Evolutionary conservation across 2,329 filamentous ascomycete genomes (phyloP).

Genomic region (Exophiala sp.): DNA sequence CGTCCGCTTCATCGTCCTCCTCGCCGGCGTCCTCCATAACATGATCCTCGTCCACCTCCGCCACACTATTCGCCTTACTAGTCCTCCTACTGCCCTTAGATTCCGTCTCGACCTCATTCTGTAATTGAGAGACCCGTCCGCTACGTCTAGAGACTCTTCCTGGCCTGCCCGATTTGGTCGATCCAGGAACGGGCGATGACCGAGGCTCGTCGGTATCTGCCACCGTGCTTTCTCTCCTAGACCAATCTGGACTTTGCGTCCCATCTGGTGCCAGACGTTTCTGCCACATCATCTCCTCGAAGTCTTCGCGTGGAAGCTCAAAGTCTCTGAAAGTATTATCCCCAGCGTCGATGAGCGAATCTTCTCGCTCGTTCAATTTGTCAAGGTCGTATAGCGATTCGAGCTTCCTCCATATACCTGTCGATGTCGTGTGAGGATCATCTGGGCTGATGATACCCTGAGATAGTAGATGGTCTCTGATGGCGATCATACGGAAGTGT

Average conservation of each 20-base stretch:
- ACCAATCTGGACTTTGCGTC: slow-evolving; percentile 23
- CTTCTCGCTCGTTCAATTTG: slow-evolving; percentile 78
- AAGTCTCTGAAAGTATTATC: slow-evolving; percentile 62
- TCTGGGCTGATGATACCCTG: slow-evolving; percentile 72
- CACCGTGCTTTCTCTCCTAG: slow-evolving; percentile 43
- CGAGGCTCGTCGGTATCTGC: slow-evolving; percentile 47
- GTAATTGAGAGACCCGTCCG: slow-evolving; percentile 38
- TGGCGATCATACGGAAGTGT: slow-evolving; percentile 86
- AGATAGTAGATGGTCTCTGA: slow-evolving; percentile 73
- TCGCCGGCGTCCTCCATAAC: slow-evolving; percentile 31
- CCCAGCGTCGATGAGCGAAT: slow-evolving; percentile 54
- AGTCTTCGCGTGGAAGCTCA: slow-evolving; percentile 54
- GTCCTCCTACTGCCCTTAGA: slow-evolving; percentile 25
- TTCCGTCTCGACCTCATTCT: slow-evolving; percentile 37
- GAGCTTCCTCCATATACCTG: slow-evolving; percentile 88
- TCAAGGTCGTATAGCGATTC: slow-evolving; percentile 78
- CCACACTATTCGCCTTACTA: slow-evolving; percentile 32
- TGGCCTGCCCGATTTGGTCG: slow-evolving; percentile 27
- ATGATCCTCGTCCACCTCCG: slow-evolving; percentile 39
- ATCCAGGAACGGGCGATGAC: slow-evolving; percentile 9
- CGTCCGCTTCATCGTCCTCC: slow-evolving; percentile 38
- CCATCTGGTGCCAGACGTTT: slow-evolving; percentile 38
- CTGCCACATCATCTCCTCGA: slow-evolving; percentile 48
- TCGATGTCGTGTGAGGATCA: slow-evolving; percentile 63
- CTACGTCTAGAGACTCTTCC: slow-evolving; percentile 30